Evolutionary conservation across 805 yeast species (phyloP).

Genomic region (Lipomyces japonicus): DNA sequence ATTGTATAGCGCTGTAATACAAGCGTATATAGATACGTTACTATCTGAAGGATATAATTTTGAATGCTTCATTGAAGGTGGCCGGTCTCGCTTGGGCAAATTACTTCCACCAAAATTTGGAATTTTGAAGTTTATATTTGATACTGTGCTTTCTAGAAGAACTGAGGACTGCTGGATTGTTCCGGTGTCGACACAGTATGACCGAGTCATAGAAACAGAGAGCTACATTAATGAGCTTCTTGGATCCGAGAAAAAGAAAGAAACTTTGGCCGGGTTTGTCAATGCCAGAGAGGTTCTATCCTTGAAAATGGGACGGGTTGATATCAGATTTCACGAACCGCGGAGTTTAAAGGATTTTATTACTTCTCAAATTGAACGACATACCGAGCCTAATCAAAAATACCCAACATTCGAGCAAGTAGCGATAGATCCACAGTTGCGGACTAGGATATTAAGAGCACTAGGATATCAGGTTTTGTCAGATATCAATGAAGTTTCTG

Average conservation of each 20-base stretch:
- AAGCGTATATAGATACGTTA: constrained; percentile 47
- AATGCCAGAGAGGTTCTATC: constrained; percentile 37
- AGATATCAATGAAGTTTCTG: constrained; percentile 50
- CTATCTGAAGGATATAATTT: constrained; percentile 48
- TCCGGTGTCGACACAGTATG: constrained; percentile 59
- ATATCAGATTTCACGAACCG: constrained; percentile 42
- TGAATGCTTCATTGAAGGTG: constrained; percentile 65
- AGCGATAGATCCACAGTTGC: constrained; percentile 15
- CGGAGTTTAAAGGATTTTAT: constrained; percentile 41
- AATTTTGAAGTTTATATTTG: constrained; percentile 50
- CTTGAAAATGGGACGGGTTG: constrained; percentile 42
- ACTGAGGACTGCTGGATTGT: constrained; percentile 45
- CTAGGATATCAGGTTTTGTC: constrained; percentile 53
- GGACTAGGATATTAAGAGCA: constrained; percentile 42
- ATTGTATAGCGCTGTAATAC: constrained; percentile 44
- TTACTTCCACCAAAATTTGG: constrained; percentile 60
- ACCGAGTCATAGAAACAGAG: constrained; percentile 53
- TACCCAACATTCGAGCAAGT: constrained; percentile 14
- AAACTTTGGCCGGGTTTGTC: constrained; percentile 43
- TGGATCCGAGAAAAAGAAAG: constrained; percentile 56
- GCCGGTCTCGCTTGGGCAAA: constrained; percentile 64
- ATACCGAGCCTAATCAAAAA: constrained; percentile 1
- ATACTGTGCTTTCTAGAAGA: constrained; percentile 45
- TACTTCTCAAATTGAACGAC: constrained; percentile 31
- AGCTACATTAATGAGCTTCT: constrained; percentile 54